phyloP scores from a whole-genome alignment of 2,329 filamentous ascomycete species.

The Exophiala aquamarina region DNA sequence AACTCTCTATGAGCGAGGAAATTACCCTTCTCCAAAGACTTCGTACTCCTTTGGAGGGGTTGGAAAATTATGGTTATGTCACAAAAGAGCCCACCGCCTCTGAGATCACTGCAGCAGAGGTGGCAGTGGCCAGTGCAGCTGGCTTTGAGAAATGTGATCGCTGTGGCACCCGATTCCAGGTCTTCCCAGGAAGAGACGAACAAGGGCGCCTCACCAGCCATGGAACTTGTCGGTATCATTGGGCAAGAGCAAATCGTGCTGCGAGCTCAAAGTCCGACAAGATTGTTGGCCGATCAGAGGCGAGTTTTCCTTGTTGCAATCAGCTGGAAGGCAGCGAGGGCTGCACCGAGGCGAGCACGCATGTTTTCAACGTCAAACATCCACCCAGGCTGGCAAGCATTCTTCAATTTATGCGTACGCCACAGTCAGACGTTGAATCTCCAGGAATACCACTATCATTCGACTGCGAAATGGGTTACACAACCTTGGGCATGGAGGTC shows the following conservation, averaged over 20 bases:
- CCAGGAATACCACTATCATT: constrained; percentile 61
- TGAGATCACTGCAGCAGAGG: constrained; percentile 65
- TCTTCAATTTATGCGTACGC: constrained; percentile 78
- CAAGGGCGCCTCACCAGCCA: constrained; percentile 75
- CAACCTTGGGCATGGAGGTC: constrained; percentile 81
- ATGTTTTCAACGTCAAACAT: constrained; percentile 85
- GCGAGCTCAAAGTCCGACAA: constrained; percentile 53
- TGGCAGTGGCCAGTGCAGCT: constrained; percentile 64
- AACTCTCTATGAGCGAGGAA: constrained; percentile 65
- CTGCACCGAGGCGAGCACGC: constrained; percentile 68
- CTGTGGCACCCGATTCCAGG: constrained; percentile 82
- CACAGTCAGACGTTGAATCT: constrained; percentile 51
- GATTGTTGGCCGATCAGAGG: constrained; percentile 57
- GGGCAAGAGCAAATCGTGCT: constrained; percentile 66
- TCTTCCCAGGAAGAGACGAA: constrained; percentile 80
- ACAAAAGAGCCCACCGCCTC: constrained; percentile 62
- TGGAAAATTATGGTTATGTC: constrained; percentile 76
- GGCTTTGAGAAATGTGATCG: constrained; percentile 90
- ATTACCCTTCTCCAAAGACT: constrained; percentile 63
- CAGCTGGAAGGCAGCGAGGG: constrained; percentile 71
- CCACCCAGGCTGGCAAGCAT: constrained; percentile 73
- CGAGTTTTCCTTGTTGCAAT: constrained; percentile 76
- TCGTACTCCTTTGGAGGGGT: constrained; percentile 60
- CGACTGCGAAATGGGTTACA: constrained; percentile 98
- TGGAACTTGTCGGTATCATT: constrained; percentile 79